These are phyloP conservation scores for Diaporthe sp. DNA, from an alignment of 2,329 filamentous ascomycete genomes.

Conservation along the genomic window DNA sequence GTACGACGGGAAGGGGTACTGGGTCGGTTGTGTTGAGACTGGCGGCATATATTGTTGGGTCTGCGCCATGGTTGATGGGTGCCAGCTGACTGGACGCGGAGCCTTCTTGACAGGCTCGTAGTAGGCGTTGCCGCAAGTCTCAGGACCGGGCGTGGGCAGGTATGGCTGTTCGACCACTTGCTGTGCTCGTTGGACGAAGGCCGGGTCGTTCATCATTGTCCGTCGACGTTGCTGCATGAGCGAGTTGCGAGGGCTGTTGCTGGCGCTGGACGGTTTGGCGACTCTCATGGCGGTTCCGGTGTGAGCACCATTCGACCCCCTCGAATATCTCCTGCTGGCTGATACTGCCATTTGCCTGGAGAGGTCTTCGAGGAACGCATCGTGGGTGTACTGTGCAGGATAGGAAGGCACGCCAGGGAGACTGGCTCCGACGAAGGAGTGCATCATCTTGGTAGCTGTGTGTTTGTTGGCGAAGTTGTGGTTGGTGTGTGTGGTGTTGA, in stretches of 20 bases:
- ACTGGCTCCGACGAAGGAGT: slow-evolving; percentile 52
- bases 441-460: slow-evolving; percentile 46
- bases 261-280: slow-evolving; percentile 76
- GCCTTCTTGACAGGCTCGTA: slow-evolving; percentile 55
- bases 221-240: slow-evolving; percentile 65
- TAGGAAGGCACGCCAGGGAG: slow-evolving; percentile 47
- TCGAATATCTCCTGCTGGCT: slow-evolving; percentile 63
- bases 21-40: slow-evolving; percentile 49
- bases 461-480: slow-evolving; percentile 23
- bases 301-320: slow-evolving; percentile 65
- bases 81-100: slow-evolving; percentile 80
- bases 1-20: slow-evolving; percentile 58
- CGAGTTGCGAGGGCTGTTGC: slow-evolving; percentile 75
- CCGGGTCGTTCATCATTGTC: slow-evolving; percentile 67
- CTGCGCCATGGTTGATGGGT: slow-evolving; percentile 69
- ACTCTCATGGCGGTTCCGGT: slow-evolving; percentile 69
- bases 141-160: slow-evolving; percentile 52
- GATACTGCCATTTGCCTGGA: slow-evolving; percentile 65
- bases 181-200: slow-evolving; percentile 60
- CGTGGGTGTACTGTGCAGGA: slow-evolving; percentile 53
- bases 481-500: slow-evolving; percentile 23
- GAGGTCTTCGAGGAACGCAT: slow-evolving; percentile 65
- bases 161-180: slow-evolving; percentile 62
- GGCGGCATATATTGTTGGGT: slow-evolving; percentile 50
- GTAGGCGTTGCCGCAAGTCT: slow-evolving; percentile 50